Conservation (phyloP, 2,329 filamentous ascomycete genomes). For the Volutella citrinella region DNA sequence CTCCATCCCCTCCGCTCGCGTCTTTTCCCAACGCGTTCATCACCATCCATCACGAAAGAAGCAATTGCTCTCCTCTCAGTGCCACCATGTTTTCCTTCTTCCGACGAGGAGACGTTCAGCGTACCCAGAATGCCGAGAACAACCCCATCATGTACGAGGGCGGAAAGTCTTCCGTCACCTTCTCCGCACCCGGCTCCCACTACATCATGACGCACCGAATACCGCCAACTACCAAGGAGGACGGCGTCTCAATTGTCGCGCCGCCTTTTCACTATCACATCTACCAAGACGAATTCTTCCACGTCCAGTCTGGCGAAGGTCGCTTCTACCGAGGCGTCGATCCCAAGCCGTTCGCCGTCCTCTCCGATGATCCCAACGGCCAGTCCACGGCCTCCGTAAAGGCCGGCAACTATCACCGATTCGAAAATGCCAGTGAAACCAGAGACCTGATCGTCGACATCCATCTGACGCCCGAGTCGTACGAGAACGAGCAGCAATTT, state of each 20-base stretch:
- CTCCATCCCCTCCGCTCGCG: no score
- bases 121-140: constrained; percentile 2
- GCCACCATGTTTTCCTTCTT: constrained; percentile 12
- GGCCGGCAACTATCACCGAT: constrained; percentile 3
- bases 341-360: neutral
- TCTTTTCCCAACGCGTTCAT: no score
- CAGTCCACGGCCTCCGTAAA: constrained; percentile 3
- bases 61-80: neutral
- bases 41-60: no score
- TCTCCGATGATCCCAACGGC: neutral
- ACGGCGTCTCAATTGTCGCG: constrained; percentile 2
- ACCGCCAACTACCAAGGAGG: neutral
- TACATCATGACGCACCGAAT: constrained; percentile 6
- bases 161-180: neutral
- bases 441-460: constrained; percentile 3
- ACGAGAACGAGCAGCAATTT: constrained; percentile 4
- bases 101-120: neutral
- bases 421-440: constrained; percentile 4
- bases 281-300: constrained; percentile 6
- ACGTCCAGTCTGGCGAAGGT: constrained; percentile 3
- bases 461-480: constrained; percentile 4
- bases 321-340: constrained; percentile 2
- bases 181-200: constrained; percentile 1
- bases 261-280: constrained; percentile 5
- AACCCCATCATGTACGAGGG: constrained; percentile 4